These are phyloP conservation scores for Talaromyces borbonicus DNA, from an alignment of 495 filamentous ascomycete genomes.

Conservation along the genomic window DNA sequence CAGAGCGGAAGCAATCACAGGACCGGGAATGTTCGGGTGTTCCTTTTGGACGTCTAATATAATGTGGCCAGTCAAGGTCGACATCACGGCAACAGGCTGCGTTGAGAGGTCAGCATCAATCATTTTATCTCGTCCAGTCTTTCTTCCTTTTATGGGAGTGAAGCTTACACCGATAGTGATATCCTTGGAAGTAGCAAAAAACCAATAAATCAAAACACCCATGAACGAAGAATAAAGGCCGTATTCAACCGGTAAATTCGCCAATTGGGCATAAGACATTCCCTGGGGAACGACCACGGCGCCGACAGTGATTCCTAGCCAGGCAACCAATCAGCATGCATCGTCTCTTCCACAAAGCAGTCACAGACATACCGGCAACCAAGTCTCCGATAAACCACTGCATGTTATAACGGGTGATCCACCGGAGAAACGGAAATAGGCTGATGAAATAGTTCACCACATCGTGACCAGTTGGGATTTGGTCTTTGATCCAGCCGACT, in stretches of 20 bases:
- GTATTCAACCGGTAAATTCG: constrained; percentile 65
- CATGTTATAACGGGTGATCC: constrained; percentile 81
- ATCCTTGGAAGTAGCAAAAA: constrained; percentile 97
- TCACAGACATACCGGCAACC: constrained; percentile 62
- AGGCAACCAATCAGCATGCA: constrained; percentile 1
- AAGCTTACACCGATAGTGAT: constrained; percentile 97
- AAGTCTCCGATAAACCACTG: constrained; percentile 86
- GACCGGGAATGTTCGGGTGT: constrained; percentile 46
- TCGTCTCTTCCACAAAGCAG: too few relatives aligned
- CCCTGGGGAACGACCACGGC: constrained; percentile 93
- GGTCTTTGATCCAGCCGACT: constrained; percentile 56
- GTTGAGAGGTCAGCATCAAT: background rate
- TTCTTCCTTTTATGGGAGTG: too few relatives aligned
- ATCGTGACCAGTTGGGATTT: constrained; percentile 47
- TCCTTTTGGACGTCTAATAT: constrained; percentile 47
- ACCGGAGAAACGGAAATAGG: constrained; percentile 79
- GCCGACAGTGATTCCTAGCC: constrained; percentile 79
- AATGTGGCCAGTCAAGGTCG: constrained; percentile 76
- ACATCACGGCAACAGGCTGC: constrained; percentile 93
- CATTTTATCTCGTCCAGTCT: background rate
- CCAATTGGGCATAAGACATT: constrained; percentile 92
- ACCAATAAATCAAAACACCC: constrained; percentile 95
- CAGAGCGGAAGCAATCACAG: constrained; percentile 68
- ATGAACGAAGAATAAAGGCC: constrained; percentile 97
- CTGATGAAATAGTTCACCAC: constrained; percentile 49